phyloP scores from a whole-genome alignment of 306 rosid species.

The Vachellia collinsii region DNA sequence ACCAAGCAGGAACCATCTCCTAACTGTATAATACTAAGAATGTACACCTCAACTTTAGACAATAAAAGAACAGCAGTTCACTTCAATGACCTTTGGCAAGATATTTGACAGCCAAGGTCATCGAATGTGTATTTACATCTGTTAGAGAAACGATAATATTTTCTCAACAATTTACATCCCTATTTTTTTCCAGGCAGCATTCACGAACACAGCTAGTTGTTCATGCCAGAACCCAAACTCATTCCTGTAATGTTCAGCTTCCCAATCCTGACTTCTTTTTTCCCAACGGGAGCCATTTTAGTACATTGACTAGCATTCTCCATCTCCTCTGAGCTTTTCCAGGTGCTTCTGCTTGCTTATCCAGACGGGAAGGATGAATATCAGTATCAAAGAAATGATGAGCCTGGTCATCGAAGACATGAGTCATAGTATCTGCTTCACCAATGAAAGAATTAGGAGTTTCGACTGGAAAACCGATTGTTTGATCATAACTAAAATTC shows the following conservation, averaged over 20 bases:
- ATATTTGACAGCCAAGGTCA: conserved; percentile 39
- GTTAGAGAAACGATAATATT: conserved; percentile 34
- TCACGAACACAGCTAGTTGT: conserved; percentile 21
- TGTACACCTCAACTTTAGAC: conserved; percentile 42
- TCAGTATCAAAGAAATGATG: conserved; percentile 66
- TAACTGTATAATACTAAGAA: conserved; percentile 36
- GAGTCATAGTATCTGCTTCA: conserved; percentile 58
- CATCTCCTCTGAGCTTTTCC: conserved; percentile 79
- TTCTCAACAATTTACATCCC: background rate
- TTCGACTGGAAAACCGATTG: conserved; percentile 63
- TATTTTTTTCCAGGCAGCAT: conserved; percentile 35
- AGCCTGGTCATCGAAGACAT: conserved; percentile 63
- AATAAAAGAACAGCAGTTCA: conserved; percentile 31
- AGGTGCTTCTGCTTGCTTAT: conserved; percentile 41
- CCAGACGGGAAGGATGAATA: conserved; percentile 46
- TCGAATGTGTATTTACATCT: conserved; percentile 53
- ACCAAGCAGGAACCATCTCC: conserved; percentile 38
- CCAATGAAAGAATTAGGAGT: conserved; percentile 61
- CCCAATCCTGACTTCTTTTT: conserved; percentile 25
- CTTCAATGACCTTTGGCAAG: conserved; percentile 40
- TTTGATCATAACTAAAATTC: conserved; percentile 64
- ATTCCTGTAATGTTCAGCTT: conserved; percentile 38
- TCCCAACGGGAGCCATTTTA: conserved; percentile 72
- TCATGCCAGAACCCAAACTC: conserved; percentile 25
- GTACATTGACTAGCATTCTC: conserved; percentile 75